Conservation (phyloP, 73 alveolate genomes). For the Tetrahymena malaccensis region DNA sequence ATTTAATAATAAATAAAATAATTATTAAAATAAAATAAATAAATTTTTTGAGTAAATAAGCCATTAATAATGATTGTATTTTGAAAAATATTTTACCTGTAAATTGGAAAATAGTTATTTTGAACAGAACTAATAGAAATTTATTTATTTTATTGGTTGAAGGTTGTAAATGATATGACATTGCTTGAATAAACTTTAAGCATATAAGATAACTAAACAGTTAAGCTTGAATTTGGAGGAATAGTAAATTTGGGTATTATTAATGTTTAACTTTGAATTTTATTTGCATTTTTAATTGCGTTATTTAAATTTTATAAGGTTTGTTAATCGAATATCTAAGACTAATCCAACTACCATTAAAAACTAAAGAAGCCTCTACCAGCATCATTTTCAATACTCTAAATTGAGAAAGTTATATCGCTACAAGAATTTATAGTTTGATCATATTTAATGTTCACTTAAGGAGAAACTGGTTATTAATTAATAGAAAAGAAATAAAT, state of each 20-base stretch:
- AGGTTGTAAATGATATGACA: not conserved
- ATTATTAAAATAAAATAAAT: too few relatives aligned
- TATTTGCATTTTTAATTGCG: not conserved
- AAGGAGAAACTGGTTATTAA: not conserved
- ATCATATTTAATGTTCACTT: not conserved
- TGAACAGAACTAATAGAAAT: not conserved
- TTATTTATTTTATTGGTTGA: too few relatives aligned
- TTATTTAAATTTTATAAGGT: too few relatives aligned
- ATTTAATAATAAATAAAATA: too few relatives aligned
- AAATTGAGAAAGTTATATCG: not conserved
- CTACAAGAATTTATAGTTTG: not conserved
- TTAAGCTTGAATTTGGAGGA: not conserved
- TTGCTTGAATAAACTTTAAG: not conserved
- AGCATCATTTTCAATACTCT: not conserved
- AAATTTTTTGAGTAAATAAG: too few relatives aligned
- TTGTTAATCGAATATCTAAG: not conserved
- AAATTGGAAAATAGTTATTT: not conserved
- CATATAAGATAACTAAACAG: not conserved
- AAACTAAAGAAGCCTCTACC: not conserved
- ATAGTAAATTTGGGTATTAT: not conserved
- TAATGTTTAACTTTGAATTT: not conserved
- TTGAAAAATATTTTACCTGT: not conserved
- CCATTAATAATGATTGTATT: too few relatives aligned
- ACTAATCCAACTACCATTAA: not conserved
- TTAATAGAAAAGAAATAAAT: not conserved